Evolutionary conservation across 2,329 filamentous ascomycete genomes (phyloP).

Genomic region (Aureobasidium pullulans): DNA sequence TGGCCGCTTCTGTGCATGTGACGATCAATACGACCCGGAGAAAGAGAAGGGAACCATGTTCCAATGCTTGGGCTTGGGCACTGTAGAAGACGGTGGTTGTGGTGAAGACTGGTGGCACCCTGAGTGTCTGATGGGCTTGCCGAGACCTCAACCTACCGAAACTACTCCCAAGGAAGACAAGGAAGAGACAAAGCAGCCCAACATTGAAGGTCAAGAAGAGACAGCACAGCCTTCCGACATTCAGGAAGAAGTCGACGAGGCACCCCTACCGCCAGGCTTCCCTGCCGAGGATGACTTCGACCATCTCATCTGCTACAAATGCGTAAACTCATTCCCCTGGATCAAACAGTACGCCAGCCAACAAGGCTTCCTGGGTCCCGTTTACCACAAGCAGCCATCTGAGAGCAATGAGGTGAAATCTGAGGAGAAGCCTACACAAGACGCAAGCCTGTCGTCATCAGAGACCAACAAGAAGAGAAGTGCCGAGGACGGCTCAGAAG

Average conservation of each 20-base stretch:
- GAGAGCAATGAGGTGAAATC: not conserved
- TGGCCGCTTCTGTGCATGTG: conserved; percentile 87
- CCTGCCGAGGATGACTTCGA: conserved; percentile 86
- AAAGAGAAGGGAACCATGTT: conserved; percentile 97
- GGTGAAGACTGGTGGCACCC: conserved; percentile 98
- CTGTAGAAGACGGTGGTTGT: conserved; percentile 74
- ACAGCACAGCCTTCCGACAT: conserved; percentile 28
- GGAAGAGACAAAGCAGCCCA: conserved; percentile 16
- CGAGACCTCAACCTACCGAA: conserved; percentile 50
- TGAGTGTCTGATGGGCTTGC: conserved; percentile 77
- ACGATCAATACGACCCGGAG: conserved; percentile 78
- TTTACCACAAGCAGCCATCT: conserved; percentile 36
- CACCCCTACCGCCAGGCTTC: conserved; percentile 75
- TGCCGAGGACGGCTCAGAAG: not conserved
- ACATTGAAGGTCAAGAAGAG: conserved; percentile 34
- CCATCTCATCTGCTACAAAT: conserved; percentile 89
- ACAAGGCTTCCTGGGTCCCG: conserved; percentile 67
- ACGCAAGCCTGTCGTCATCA: not conserved
- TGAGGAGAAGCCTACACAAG: not conserved
- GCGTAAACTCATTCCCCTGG: conserved; percentile 81
- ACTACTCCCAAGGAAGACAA: not conserved
- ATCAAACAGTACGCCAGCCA: conserved; percentile 80
- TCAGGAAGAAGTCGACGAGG: conserved; percentile 39
- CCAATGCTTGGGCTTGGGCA: conserved; percentile 82
- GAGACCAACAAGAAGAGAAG: conserved; percentile 8